Percentiles rank a stretch among this genome's conserved stretches.
Evolutionary conservation across 768 basidiomycete species (phyloP).

Genomic region (Cystobasidium tubakii): DNA sequence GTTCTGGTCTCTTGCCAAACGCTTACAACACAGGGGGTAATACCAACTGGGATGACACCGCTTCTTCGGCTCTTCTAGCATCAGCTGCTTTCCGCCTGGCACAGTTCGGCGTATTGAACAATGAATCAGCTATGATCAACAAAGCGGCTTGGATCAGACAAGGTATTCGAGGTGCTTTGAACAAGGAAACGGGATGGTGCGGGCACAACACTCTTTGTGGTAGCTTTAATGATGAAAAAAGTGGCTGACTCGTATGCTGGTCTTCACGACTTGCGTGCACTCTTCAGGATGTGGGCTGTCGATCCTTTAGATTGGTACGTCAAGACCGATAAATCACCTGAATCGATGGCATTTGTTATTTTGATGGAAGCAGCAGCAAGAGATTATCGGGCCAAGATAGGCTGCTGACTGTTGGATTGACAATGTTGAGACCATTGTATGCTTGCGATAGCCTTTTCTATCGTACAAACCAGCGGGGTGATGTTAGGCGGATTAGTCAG

Average conservation of each 20-base stretch:
- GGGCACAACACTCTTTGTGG: no score
- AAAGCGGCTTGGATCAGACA: constrained; percentile 47
- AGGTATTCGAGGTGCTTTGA: constrained; percentile 29
- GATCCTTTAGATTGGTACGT: constrained; percentile 59
- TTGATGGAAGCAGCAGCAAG: constrained; percentile 67
- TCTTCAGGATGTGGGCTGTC: constrained; percentile 51
- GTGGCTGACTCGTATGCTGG: no score
- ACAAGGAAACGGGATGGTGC: not conserved
- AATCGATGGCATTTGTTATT: constrained; percentile 72
- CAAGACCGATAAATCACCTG: constrained; percentile 60
- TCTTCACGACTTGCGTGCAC: no score
- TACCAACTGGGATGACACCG: constrained; percentile 62
- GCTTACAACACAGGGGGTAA: constrained; percentile 58
- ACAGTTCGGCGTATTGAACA: constrained; percentile 52
- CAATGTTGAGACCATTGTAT: not conserved
- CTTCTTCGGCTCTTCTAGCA: constrained; percentile 69
- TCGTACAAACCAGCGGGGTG: no score
- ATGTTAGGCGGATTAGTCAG: no score
- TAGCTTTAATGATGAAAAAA: not conserved
- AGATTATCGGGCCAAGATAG: constrained; percentile 58
- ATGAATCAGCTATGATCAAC: constrained; percentile 22
- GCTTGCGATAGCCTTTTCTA: no score
- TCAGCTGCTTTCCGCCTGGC: constrained; percentile 69
- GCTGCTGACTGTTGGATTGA: constrained; percentile 42
- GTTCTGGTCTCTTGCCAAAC: constrained; percentile 57